Evolutionary conservation across 805 yeast genomes (phyloP).

Genomic region (Spathaspora hagerdaliae): DNA sequence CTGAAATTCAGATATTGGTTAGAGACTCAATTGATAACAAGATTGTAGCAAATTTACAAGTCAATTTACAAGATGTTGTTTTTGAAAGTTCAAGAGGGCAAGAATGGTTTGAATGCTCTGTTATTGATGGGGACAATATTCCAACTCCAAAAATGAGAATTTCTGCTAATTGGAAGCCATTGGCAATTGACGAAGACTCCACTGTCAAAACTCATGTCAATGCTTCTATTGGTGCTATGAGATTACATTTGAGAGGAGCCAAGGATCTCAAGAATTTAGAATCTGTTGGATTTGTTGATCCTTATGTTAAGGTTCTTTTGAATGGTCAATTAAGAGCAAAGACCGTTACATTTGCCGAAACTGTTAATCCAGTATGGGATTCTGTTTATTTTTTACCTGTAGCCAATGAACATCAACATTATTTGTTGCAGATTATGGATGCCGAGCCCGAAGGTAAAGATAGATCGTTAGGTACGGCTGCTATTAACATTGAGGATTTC

Average conservation of each 20-base stretch:
- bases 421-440: constrained; percentile 60
- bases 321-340: constrained; percentile 56
- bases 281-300: constrained; percentile 71
- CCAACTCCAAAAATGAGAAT: constrained; percentile 41
- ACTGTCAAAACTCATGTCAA: constrained; percentile 41
- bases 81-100: constrained; percentile 48
- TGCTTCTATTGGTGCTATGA: constrained; percentile 66
- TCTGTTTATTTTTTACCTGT: constrained; percentile 59
- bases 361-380: constrained; percentile 56
- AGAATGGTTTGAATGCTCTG: constrained; percentile 51
- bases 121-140: constrained; percentile 39
- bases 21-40: constrained; percentile 57
- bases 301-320: constrained; percentile 58
- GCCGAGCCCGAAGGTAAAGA: constrained; percentile 62
- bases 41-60: constrained; percentile 49
- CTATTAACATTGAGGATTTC: constrained; percentile 46
- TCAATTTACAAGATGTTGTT: constrained; percentile 51
- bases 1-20: constrained; percentile 53
- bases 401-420: constrained; percentile 54
- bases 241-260: constrained; percentile 56
- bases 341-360: constrained; percentile 51
- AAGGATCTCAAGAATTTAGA: constrained; percentile 52
- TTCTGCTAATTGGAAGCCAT: constrained; percentile 67
- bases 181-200: constrained; percentile 48
- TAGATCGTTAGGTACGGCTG: constrained; percentile 57